These are phyloP conservation scores for Termitomyces sp. DNA, from an alignment of 768 basidiomycete genomes.

Conservation along the genomic window DNA sequence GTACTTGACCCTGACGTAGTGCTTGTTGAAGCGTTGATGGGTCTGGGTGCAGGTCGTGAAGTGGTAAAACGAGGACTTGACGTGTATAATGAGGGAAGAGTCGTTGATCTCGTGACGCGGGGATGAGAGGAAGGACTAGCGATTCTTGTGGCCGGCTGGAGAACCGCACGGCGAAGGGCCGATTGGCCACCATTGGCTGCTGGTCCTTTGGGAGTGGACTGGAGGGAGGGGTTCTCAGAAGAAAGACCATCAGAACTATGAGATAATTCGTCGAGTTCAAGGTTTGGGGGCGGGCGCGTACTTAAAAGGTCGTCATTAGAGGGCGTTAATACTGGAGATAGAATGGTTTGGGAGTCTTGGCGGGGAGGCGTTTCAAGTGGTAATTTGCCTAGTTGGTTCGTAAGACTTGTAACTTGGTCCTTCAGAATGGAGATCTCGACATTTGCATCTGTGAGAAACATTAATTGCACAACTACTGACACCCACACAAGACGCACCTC, in stretches of 20 bases:
- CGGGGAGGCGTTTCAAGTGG: constrained; percentile 22
- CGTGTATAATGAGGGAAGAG: constrained; percentile 43
- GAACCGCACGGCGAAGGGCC: constrained; percentile 42
- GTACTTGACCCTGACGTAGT: constrained; percentile 40
- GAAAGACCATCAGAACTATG: constrained; percentile 34
- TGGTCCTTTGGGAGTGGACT: constrained; percentile 33
- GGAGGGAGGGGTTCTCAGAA: constrained; percentile 29
- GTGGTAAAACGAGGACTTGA: constrained; percentile 45
- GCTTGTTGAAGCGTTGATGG: constrained; percentile 32
- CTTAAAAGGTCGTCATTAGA: constrained; percentile 55
- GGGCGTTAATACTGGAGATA: constrained; percentile 21
- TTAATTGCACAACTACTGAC: neutral
- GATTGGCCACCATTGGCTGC: constrained; percentile 37
- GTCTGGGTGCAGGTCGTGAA: constrained; percentile 29
- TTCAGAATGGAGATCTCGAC: constrained; percentile 80
- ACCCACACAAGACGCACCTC: constrained; percentile 50
- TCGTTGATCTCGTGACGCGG: constrained; percentile 50
- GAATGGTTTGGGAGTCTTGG: constrained; percentile 26
- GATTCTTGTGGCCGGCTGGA: constrained; percentile 37
- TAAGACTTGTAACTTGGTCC: constrained; percentile 48
- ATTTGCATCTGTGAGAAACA: constrained; percentile 57
- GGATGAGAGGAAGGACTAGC: constrained; percentile 34
- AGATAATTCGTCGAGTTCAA: constrained; percentile 53
- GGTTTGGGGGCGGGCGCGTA: constrained; percentile 53
- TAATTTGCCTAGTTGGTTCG: constrained; percentile 26